Evolutionary conservation across 1,284 basidiomycete species (phyloP), one percentile per base, ranked within the genome.

Genomic region (Marasmius fiardii): DNA sequence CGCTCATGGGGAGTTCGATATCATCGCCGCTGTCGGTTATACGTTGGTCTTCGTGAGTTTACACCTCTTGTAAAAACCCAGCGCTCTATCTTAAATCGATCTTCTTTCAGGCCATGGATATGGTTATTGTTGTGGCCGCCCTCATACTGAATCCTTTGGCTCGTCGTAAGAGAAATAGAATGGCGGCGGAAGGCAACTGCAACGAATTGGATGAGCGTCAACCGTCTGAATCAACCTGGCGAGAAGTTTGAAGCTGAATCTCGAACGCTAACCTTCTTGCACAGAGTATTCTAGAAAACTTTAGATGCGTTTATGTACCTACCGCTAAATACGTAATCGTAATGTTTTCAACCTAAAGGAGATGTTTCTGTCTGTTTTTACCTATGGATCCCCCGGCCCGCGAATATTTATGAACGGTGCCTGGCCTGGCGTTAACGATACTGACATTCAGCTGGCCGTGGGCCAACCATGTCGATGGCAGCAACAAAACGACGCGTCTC

Each of bases 21-120:
- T 79, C 18, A 73, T 89, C 34, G 89, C 87, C 0, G 81, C 79
- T 10, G 74, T 89, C n/a, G 74, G 80, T 41, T 90, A 87, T 61
- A 71, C 77, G 2, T 65, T 83, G 28, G 82, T 89, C 28, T 72
- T 86, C 41, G 83, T 88, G 44, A 37, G 57, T 52, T 24, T 24
- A 49, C 33, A 26, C 28, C 8, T 18, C 31, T n/a, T n/a, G n/a
- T n/a, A 23, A 14, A 7, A 16, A 41, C 39, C n/a, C n/a, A 11
- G n/a, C 21, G 28, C 28, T 20, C 8, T 31, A 12, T 14, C 14
- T 4, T 16, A 31, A 11, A n/a, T 20, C 14, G 11, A 31, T 14
- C 43, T 5, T 7, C 11, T 16, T 12, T 18, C 47, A 49, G 47
- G 47, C 16, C 3, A 49, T 49, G 47, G 47, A 49, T 49, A 7